phyloP scores from a whole-genome alignment of 1,284 basidiomycete species.

The Neonothopanus nambi region DNA sequence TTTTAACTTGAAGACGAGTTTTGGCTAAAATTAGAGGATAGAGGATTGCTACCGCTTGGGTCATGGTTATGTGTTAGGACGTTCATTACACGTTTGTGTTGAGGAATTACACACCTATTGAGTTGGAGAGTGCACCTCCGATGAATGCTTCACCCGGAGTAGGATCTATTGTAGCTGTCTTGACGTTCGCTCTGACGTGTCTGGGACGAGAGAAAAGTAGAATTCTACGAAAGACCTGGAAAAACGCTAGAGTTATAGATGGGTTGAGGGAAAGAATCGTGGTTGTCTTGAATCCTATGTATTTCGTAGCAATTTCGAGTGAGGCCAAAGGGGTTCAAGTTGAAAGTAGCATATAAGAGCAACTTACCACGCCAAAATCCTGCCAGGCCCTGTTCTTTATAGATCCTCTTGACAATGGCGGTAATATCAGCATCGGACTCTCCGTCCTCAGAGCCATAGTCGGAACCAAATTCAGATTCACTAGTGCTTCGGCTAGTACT shows the following conservation, averaged over 20 bases:
- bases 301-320: too few species aligned
- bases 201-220: conserved; percentile 23
- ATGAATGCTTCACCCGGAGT: conserved; percentile 47
- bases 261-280: conserved; percentile 53
- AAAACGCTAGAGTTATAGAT: conserved; percentile 52
- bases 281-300: conserved; percentile 49
- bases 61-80: too few species aligned
- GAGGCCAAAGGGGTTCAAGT: not conserved
- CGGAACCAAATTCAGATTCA: conserved; percentile 23
- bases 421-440: conserved; percentile 24
- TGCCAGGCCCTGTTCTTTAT: conserved; percentile 42
- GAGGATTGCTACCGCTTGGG: conserved; percentile 46
- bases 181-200: not conserved
- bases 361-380: conserved; percentile 62
- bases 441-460: conserved; percentile 26
- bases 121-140: conserved; percentile 52
- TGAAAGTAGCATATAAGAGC: too few species aligned
- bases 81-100: too few species aligned
- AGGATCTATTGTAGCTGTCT: conserved; percentile 27
- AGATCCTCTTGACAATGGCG: conserved; percentile 41
- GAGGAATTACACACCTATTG: too few species aligned
- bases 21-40: conserved; percentile 61
- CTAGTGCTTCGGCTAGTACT: too few species aligned
- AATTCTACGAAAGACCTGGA: conserved; percentile 49
- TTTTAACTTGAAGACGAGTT: conserved; percentile 46